Evolutionary conservation across 2,329 filamentous ascomycete genomes (phyloP).

Genomic region (Xylogone sp.): DNA sequence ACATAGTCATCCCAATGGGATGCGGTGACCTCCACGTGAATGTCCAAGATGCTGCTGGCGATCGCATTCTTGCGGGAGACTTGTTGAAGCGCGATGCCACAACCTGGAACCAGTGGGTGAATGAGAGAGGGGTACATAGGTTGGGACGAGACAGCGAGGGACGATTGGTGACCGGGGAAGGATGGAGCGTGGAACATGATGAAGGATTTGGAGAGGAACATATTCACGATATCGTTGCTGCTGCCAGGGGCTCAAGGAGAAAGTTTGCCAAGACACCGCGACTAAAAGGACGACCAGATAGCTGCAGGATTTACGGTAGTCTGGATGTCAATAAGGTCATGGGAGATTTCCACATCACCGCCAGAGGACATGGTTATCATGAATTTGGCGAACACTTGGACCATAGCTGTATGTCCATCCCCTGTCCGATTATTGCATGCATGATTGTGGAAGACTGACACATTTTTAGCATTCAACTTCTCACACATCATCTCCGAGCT

Average conservation of each 20-base stretch:
- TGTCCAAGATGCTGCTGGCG: conserved; percentile 91
- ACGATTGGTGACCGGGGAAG: conserved; percentile 51
- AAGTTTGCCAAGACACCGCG: conserved; percentile 75
- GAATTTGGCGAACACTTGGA: conserved; percentile 76
- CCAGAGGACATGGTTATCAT: conserved; percentile 89
- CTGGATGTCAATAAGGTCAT: conserved; percentile 95
- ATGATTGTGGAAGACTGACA: neutral
- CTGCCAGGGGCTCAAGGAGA: conserved; percentile 56
- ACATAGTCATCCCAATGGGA: conserved; percentile 85
- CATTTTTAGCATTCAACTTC: conserved; percentile 81
- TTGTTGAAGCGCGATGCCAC: conserved; percentile 74
- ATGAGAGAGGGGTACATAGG: conserved; percentile 61
- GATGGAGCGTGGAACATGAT: conserved; percentile 53
- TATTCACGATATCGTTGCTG: conserved; percentile 83
- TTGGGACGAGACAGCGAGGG: conserved; percentile 54
- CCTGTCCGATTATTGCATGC: neutral
- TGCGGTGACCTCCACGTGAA: conserved; percentile 91
- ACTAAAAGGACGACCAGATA: conserved; percentile 51
- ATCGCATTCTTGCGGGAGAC: conserved; percentile 80
- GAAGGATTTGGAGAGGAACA: conserved; percentile 76
- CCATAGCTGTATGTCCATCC: conserved; percentile 57
- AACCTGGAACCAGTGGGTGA: conserved; percentile 77
- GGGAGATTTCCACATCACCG: conserved; percentile 97
- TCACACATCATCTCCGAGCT: conserved; percentile 94
- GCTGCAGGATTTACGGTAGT: conserved; percentile 86